Base-by-base conservation (phyloP, 352 stramenopile species). In the Phytophthora lateralis region DNA sequence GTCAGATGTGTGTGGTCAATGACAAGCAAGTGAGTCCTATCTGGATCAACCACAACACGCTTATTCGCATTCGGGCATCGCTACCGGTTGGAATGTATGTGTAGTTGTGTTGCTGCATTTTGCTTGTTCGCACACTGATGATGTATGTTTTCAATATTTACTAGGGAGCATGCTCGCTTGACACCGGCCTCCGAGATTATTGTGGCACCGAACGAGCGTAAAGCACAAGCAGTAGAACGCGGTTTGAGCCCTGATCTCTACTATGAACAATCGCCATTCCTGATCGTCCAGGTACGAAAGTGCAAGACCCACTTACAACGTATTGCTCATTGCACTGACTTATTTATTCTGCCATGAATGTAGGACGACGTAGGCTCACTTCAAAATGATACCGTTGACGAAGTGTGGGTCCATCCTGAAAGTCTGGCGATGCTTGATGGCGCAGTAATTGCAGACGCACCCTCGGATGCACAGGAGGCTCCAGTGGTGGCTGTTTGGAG, bases 1-100 rank as follows among this genome's bases (percentile, higher is more conserved):
- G 29, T 20, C 60, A 93, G 84, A 92, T 92, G 51, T 95, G 85
- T 47, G 88, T 96, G 21, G 84, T 95, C 11, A 95, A 95, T 64
- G 76, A 94, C 58, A 89, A 89, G 53, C 88, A 92, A 75, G 74
- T 93, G 54, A 90, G 75, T 50, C 86, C 89, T 4, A 91, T 93
- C 53, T 91, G 81, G 76, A 75, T 94, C 48, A 88, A 92, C 35
- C 76, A 90, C 44, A 86, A 90, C 63, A 80, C 84, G 15, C 66
- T 94, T 20, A 89, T 94, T 50, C 83, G 79, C 37, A 73, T 94
- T 27, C 69, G 75, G 5, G 76, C 76, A 18, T 76, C 74, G 7
- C 75, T 94, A 1, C 74, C 82, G 6, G 55, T 77, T 38, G 82
- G 85, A 66, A 81, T 91, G 85, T 94, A 72, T 53, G 82, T 73